Percentiles rank a stretch among this genome's conserved stretches.
Evolutionary conservation across 2,329 filamentous ascomycete species (phyloP).

Genomic region (Elsinoe ampelina): DNA sequence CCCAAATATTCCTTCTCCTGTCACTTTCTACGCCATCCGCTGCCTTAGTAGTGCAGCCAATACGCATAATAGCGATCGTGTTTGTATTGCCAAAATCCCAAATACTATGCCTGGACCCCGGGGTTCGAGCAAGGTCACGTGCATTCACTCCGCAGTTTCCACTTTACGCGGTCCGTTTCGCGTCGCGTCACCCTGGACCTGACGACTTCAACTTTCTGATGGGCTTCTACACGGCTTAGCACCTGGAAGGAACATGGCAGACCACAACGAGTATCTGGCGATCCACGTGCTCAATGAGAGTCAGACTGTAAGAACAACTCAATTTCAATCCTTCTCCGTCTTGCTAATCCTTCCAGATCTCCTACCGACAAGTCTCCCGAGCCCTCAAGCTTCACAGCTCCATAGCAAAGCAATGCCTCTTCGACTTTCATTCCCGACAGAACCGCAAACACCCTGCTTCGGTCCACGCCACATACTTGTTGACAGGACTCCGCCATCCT

Average conservation of each 20-base stretch:
- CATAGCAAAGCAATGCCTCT: slow-evolving; percentile 82
- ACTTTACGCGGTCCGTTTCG: slow-evolving; percentile 18
- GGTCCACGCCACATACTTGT: slow-evolving; percentile 85
- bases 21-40: too few species aligned
- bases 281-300: slow-evolving; percentile 68
- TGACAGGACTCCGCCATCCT: slow-evolving; percentile 47
- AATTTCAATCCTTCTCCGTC: background rate
- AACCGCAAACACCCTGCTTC: slow-evolving; percentile 64
- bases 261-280: slow-evolving; percentile 62
- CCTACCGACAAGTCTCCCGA: slow-evolving; percentile 76
- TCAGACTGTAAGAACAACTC: slow-evolving; percentile 49
- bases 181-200: background rate
- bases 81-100: too few species aligned
- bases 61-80: too few species aligned
- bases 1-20: too few species aligned
- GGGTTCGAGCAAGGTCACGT: too few species aligned
- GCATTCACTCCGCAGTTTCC: slow-evolving; percentile 12
- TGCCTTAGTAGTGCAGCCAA: too few species aligned
- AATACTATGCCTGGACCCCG: too few species aligned
- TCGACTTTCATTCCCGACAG: slow-evolving; percentile 71
- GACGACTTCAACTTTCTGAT: background rate
- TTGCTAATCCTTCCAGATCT: slow-evolving; percentile 52
- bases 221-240: background rate
- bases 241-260: slow-evolving; percentile 35
- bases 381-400: slow-evolving; percentile 78